Evolutionary conservation across 2,329 filamentous ascomycete genomes (phyloP), one percentile per base, ranked within the genome.

Genomic region (Cladosporium sp.): DNA sequence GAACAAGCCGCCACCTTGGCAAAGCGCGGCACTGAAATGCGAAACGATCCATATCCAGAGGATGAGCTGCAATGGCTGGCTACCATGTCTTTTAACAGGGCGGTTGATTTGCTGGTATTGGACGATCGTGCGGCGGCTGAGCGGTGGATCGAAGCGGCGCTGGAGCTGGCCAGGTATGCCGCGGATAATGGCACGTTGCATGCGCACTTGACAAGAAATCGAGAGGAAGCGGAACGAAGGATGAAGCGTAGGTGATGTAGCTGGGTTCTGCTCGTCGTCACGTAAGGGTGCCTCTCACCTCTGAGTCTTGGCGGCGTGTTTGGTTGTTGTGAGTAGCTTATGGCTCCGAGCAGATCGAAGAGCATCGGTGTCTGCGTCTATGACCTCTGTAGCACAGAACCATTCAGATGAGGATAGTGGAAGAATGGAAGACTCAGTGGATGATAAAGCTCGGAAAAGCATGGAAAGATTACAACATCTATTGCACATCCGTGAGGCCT

Each of bases 51-150:
- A 1, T 88, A 88, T 63, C 86, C 87, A 0, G 61, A 71, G 0
- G 76, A 79, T 3, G 88, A 93, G 63, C 70, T 91, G 1, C 84
- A 89, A 61, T 93, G 86, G 85, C 77, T 93, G n/a, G 81, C 82
- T 0, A 80, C 81, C 1, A 81, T 77, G 5, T 72, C 80, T 0
- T 89, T 86, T 67, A 91, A 91, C 59, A 82, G 83, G 55, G 83
- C 80, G 0, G 73, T 89, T 4, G 86, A 90, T 61, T 74, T 80
- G n/a, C 83, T 81, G 60, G 74, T 77, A 10, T 72, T 70, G 1
- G 74, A 76, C 1, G 75, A 85, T 19, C 77, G 81, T 52, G 73
- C 73, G 4, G 67, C 70, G 1, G 83, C 82, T 44, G 78, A 74
- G 56, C 65, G 68, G 34, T 90, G 86, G 86, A 80, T 81, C 1